A percentile compares a stretch with the other conserved stretches of the same genome.
Conservation (phyloP, 1,284 basidiomycete species). For the Agroathelia rolfsii region DNA sequence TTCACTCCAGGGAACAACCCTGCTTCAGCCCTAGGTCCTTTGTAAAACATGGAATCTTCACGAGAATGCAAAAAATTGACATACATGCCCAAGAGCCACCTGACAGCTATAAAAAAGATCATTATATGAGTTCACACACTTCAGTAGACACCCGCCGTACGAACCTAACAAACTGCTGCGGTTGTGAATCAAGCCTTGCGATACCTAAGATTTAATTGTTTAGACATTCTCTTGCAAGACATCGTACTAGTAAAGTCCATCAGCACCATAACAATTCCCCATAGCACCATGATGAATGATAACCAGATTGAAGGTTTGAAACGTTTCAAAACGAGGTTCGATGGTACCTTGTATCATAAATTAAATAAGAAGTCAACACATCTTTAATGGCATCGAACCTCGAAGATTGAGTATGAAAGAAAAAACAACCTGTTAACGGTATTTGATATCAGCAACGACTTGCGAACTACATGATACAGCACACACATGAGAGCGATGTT, state of each 20-base stretch:
- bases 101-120: conserved; percentile 12
- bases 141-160: conserved; percentile 12
- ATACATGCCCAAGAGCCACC: no score
- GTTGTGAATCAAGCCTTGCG: conserved; percentile 59
- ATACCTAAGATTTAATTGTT: no score
- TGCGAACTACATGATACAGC: no score
- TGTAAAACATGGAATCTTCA: no score
- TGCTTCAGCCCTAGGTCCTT: conserved; percentile 48
- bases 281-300: conserved; percentile 49
- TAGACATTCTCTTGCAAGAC: no score
- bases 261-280: conserved; percentile 73
- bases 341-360: conserved; percentile 40
- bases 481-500: conserved; percentile 51
- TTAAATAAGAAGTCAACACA: neutral
- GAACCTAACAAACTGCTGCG: conserved; percentile 53
- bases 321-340: conserved; percentile 61
- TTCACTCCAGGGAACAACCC: conserved; percentile 8
- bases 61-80: no score
- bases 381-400: conserved; percentile 3
- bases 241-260: no score
- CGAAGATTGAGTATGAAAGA: no score
- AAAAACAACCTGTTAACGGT: no score
- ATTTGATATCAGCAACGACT: no score
- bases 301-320: conserved; percentile 61
- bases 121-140: neutral